phyloP scores from a whole-genome alignment of 768 basidiomycete species.

The Rhodotorula babjevae region DNA sequence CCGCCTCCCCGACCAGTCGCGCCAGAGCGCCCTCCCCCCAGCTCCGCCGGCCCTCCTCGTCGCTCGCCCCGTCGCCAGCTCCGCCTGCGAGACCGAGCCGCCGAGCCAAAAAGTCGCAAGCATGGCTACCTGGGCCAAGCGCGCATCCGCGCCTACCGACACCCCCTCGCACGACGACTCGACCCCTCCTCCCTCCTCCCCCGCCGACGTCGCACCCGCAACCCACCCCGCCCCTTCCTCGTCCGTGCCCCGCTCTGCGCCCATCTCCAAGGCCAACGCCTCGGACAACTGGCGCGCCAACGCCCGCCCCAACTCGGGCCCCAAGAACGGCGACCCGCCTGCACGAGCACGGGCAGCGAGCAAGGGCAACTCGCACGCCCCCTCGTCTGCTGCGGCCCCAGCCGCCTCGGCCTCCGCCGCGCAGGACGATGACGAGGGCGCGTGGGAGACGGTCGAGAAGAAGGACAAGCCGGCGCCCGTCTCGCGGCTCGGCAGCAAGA shows the following conservation, averaged over 20 bases:
- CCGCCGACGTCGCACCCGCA: neutral
- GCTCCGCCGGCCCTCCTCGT: neutral
- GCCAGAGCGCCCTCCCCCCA: no score
- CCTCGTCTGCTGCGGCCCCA: no score
- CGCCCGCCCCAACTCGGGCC: neutral
- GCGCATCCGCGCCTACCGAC: neutral
- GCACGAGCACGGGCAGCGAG: neutral
- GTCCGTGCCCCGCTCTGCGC: slow-evolving; percentile 5
- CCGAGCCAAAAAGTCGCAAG: neutral
- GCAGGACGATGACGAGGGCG: slow-evolving; percentile 14
- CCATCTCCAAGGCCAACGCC: slow-evolving; percentile 11
- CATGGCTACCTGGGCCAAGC: slow-evolving; percentile 16
- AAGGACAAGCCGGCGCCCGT: slow-evolving; percentile 10
- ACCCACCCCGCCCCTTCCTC: neutral
- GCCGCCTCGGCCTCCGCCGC: neutral
- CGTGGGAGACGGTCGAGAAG: slow-evolving; percentile 34
- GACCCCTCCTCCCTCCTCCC: neutral
- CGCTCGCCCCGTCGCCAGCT: neutral
- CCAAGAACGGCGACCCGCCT: neutral
- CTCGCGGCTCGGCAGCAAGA: neutral
- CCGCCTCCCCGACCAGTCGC: no score
- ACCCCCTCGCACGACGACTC: neutral
- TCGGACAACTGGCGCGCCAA: slow-evolving; percentile 29
- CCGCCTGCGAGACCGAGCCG: neutral
- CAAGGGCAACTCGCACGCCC: neutral